Base-by-base conservation (phyloP, 495 filamentous ascomycete genomes). In the Xylaria scruposa region DNA sequence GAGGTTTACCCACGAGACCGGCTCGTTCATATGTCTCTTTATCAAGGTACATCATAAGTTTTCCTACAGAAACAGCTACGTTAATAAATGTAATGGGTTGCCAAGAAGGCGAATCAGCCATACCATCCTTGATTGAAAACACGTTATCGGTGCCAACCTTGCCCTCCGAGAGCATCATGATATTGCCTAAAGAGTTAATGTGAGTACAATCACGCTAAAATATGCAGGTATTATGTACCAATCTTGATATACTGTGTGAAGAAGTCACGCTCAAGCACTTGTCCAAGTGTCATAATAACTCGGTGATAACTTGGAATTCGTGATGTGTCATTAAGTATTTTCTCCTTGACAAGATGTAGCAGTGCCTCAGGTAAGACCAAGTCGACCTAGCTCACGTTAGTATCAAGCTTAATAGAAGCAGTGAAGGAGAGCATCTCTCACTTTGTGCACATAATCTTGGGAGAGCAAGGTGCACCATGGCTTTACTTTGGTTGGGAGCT, bases 151-250 rank as follows among this genome's bases (percentile, higher is more conserved):
- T 87, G n/a, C 91, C 92, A 51, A 89, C 83, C 29, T 88, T 86
- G 36, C 96, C 96, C 78, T 97, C 91, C 0, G 97, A 98, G 19
- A 97, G 89, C 93, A 99, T 96, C 77, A 97, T 79, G 73, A 97
- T 85, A 78, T 94, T 91, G 24, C 96, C 95, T 97, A 42, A 64
- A 61, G 38, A 33, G 17, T 15, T 13, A 12, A 71, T 64, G 21
- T 56, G 3, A 60, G 33, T 29, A 65, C n/a, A 42, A 31, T 7
- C 13, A 61, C n/a, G 4, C 0, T 5, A 49, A 4, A 24, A 67
- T 15, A 56, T 29, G 33, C 13, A 26, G 15, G 8, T 31, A 44
- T 13, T 3, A 71, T 70, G 19, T 88, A 97, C 95, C 95, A 74
- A 87, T 85, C 78, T 97, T 97, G 74, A 98, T 91, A 77, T 97